phyloP scores from a whole-genome alignment of 1,284 basidiomycete species.

The Marasmius fiardii region DNA sequence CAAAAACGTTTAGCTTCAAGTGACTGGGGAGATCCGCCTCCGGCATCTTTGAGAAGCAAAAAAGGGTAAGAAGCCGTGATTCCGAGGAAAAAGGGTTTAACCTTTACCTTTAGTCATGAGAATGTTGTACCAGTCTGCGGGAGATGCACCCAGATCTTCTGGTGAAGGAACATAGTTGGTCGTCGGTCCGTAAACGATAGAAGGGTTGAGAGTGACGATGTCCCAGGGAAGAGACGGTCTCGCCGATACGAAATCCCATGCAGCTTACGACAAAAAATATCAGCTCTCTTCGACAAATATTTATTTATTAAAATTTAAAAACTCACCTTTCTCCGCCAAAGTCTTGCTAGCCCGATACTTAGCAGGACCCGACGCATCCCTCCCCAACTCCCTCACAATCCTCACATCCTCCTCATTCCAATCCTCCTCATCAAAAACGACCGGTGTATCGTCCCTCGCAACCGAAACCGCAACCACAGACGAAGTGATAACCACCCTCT shows the following conservation, averaged over 20 bases:
- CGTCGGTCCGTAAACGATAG: conserved; percentile 24
- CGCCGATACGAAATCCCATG: conserved; percentile 20
- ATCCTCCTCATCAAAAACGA: conserved; percentile 26
- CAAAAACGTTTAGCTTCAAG: conserved; percentile 13
- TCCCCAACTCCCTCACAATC: conserved; percentile 31
- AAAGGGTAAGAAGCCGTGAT: no score
- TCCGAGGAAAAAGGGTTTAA: background rate
- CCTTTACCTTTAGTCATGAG: conserved; percentile 13
- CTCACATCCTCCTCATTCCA: conserved; percentile 42
- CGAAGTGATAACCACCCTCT: conserved; percentile 65
- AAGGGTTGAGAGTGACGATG: conserved; percentile 19
- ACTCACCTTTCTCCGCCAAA: conserved; percentile 22
- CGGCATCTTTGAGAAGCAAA: conserved; percentile 2
- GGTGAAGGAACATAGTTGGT: conserved; percentile 25
- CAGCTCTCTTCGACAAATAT: conserved; percentile 29
- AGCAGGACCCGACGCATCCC: conserved; percentile 20
- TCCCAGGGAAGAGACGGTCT: conserved; percentile 19
- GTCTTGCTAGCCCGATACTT: conserved; percentile 23
- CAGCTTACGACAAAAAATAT: conserved; percentile 14
- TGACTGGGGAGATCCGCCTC: conserved; percentile 11
- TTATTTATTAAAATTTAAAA: conserved; percentile 13
- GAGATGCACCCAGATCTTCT: conserved; percentile 24
- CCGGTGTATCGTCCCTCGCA: background rate
- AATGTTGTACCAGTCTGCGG: conserved; percentile 21
- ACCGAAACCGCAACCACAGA: conserved; percentile 25